Percentiles rank a stretch among this genome's conserved stretches.
phyloP scores from a whole-genome alignment of 306 rosid species.

The Ziziphus jujuba region DNA sequence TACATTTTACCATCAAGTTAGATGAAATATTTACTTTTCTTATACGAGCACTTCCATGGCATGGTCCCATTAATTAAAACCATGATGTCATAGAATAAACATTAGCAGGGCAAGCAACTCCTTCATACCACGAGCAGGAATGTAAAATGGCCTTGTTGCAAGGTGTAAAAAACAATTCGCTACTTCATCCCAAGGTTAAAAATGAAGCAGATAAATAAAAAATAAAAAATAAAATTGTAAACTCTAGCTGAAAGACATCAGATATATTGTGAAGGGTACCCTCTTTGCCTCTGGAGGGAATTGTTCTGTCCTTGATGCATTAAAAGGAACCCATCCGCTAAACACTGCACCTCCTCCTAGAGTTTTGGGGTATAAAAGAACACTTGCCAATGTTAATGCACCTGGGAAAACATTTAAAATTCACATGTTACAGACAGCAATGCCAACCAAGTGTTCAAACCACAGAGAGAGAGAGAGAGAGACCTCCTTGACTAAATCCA shows the following conservation, averaged over 20 bases:
- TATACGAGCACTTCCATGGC: not conserved
- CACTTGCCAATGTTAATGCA: constrained; percentile 85
- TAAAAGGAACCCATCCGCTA: constrained; percentile 90
- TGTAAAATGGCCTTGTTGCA: not conserved
- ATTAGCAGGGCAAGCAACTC: not conserved
- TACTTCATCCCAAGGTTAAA: not conserved
- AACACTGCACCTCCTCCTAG: constrained; percentile 90
- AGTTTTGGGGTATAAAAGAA: constrained; percentile 81
- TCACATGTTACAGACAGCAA: constrained; percentile 12
- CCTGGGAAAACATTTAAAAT: constrained; percentile 40
- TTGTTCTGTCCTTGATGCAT: constrained; percentile 48
- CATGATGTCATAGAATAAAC: not conserved
- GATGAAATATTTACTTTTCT: not conserved
- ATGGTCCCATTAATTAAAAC: not conserved
- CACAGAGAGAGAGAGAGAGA: constrained; percentile 14
- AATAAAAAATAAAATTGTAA: not conserved
- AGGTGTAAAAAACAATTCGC: not conserved
- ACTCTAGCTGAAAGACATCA: constrained; percentile 10
- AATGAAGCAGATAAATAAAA: not conserved
- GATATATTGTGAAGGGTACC: constrained; percentile 39
- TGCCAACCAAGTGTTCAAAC: not conserved
- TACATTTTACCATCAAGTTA: not conserved
- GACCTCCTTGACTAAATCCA: constrained; percentile 97
- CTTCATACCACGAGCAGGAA: no score
- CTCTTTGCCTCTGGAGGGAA: constrained; percentile 66